phyloP scores from a whole-genome alignment of 2,329 filamentous ascomycete genomes.

The Talaromyces sp. region DNA sequence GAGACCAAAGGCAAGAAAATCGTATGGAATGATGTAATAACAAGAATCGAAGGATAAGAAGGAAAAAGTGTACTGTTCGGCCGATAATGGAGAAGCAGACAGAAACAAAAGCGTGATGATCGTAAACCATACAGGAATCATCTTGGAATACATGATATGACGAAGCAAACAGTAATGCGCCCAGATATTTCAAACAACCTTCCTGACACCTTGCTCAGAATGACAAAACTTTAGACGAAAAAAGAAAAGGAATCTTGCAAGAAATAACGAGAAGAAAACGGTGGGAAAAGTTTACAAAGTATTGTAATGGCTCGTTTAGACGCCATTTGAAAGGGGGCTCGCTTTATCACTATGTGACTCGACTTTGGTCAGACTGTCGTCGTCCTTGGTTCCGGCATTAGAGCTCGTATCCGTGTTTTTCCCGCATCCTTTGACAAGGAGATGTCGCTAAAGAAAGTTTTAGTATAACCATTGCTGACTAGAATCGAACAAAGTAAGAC shows the following conservation, averaged over 20 bases:
- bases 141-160: conserved; percentile 7
- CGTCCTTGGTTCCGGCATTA: conserved; percentile 14
- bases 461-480: conserved; percentile 24
- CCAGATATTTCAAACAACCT: conserved; percentile 11
- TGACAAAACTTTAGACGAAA: conserved; percentile 7
- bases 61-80: not conserved
- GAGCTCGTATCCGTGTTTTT: conserved; percentile 37
- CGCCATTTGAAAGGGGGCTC: conserved; percentile 16
- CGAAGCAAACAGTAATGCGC: conserved; percentile 10
- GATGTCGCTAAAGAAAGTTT: conserved; percentile 54
- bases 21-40: not conserved
- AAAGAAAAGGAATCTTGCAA: not conserved
- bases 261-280: not conserved
- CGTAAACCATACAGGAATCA: conserved; percentile 14
- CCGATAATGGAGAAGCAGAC: not conserved
- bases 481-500: conserved; percentile 24
- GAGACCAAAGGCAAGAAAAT: not conserved
- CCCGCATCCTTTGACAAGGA: conserved; percentile 65
- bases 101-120: not conserved
- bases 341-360: conserved; percentile 20
- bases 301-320: conserved; percentile 4
- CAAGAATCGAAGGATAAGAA: not conserved
- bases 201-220: conserved; percentile 18
- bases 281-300: conserved; percentile 3
- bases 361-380: conserved; percentile 16